These are phyloP conservation scores for Solanum sitiens DNA, from an alignment of 257 asterid genomes.

Conservation along the genomic window DNA sequence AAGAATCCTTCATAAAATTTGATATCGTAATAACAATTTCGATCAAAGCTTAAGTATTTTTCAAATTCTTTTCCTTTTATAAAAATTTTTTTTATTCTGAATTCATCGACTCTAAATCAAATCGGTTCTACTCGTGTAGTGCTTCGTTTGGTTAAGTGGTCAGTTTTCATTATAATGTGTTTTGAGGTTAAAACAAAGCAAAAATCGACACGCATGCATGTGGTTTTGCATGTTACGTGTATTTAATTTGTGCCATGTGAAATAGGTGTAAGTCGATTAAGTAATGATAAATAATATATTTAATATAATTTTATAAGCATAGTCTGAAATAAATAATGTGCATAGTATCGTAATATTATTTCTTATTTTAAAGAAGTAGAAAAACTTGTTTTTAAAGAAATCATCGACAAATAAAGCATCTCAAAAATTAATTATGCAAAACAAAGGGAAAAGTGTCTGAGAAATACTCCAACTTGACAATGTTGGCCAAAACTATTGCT, in stretches of 20 bases:
- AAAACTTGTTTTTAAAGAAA: neutral
- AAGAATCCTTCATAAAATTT: too few species aligned
- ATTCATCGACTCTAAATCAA: neutral
- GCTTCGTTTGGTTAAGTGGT: neutral
- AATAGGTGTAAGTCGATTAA: neutral
- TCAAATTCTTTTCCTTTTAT: rapidly evolving
- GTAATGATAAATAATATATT: too few species aligned
- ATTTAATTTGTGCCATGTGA: neutral
- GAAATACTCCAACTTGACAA: too few species aligned
- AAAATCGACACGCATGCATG: neutral
- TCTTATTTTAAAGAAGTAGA: neutral
- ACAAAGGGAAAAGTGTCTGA: too few species aligned
- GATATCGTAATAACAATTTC: too few species aligned
- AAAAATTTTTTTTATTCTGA: too few species aligned
- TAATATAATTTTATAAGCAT: too few species aligned
- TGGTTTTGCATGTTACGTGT: neutral
- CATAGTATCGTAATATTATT: neutral
- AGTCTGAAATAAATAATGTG: too few species aligned
- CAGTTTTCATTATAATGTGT: neutral
- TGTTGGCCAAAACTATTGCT: too few species aligned
- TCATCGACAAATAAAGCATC: neutral
- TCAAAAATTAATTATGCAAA: neutral
- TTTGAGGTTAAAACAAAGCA: neutral
- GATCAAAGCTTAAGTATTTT: too few species aligned
- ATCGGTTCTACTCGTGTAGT: neutral